Evolutionary conservation across 2,329 filamentous ascomycete species (phyloP), one percentile per base, ranked within the genome.

Genomic region (Venturia asperata): DNA sequence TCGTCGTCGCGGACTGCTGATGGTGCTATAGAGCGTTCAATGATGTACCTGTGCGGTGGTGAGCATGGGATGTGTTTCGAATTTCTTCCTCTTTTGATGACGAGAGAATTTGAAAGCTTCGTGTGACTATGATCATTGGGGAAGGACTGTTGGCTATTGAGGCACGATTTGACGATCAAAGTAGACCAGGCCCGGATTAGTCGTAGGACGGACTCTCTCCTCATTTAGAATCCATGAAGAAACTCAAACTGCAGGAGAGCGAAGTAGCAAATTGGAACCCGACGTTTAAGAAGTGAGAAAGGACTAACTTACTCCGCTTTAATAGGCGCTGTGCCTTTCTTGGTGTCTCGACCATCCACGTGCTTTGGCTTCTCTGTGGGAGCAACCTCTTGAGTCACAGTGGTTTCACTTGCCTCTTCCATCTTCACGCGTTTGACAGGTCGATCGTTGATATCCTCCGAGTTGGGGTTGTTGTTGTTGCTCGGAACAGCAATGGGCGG

Each of bases 291-390:
- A 4, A 52, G 47, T 27, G 47, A 52, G 2, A 3, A 27, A 52
- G 47, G 13, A 52, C 47, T 67, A 0, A 77, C 82, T 75, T 77
- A 90, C 85, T 92, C 89, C 72, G 83, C 80, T 76, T 91, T 92
- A 74, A 92, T 84, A 10, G 86, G 84, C 24, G 89, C 88, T 64
- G 87, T 78, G 34, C 87, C 88, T 71, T 74, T 79, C 70, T 69
- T 71, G 19, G 19, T 64, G 15, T 52, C 42, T 17, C 34, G 37
- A 7, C 41, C 52, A 30, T 64, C 37, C 19, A 58, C 49, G n/a
- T 47, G 34, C 15, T 30, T 49, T n/a, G 47, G 15, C 49, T 55
- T 74, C 72, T 67, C 76, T 75, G 15, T 55, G 42, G 24, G 34
- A 41, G 27, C 47, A 60, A 21, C 65, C 5, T 61, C 19, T 30